phyloP scores from a whole-genome alignment of 768 basidiomycete species.

The Mycena capillaripes region DNA sequence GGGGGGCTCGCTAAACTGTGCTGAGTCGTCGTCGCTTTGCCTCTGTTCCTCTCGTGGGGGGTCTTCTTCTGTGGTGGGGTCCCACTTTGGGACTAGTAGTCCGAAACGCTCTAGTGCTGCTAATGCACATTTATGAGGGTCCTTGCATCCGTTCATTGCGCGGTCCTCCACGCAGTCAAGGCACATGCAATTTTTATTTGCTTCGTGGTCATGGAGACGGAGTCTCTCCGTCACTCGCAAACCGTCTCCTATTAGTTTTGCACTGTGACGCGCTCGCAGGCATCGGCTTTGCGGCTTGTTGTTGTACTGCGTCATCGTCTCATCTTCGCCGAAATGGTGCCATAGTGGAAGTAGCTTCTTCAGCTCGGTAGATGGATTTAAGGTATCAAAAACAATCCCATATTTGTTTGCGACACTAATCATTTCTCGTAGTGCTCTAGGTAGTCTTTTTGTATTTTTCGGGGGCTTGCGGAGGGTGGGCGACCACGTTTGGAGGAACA shows the following conservation, averaged over 20 bases:
- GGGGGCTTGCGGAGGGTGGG: not conserved
- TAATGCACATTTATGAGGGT: not conserved
- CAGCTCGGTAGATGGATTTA: constrained; percentile 20
- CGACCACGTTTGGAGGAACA: constrained; percentile 47
- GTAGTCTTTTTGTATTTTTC: constrained; percentile 3
- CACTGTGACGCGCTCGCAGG: not conserved
- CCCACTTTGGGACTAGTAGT: not conserved
- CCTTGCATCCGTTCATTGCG: not conserved
- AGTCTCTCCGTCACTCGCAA: not conserved
- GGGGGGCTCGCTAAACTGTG: not conserved
- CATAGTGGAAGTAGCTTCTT: constrained; percentile 45
- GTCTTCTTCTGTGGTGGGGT: not conserved
- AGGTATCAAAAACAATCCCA: constrained; percentile 31
- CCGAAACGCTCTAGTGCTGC: not conserved
- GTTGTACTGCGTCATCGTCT: not conserved
- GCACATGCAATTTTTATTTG: not conserved
- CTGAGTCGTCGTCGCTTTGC: not conserved
- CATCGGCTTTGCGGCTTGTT: not conserved
- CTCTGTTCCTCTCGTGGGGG: not conserved
- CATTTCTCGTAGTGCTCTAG: constrained; percentile 32
- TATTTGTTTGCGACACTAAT: constrained; percentile 40
- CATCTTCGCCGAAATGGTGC: constrained; percentile 43
- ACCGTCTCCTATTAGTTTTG: not conserved
- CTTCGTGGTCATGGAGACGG: not conserved
- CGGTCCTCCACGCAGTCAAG: not conserved